Percentiles rank a stretch among this genome's conserved stretches.
Conservation (phyloP, 805 yeast species). For the Lipomyces orientalis region DNA sequence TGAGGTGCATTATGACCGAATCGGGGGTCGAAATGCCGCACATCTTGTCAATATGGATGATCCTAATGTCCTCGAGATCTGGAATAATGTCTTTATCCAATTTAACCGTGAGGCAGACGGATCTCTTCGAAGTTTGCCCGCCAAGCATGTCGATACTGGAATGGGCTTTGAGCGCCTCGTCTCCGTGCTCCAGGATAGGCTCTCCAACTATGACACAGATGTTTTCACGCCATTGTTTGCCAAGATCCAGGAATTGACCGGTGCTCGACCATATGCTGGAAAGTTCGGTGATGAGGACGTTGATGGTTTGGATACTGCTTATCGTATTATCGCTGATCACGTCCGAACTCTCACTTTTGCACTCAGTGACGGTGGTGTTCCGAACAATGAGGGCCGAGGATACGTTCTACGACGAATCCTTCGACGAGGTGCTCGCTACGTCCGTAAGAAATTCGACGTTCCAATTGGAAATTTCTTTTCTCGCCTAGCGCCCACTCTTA, state of each 20-base stretch:
- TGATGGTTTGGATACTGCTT: slow-evolving; percentile 97
- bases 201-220: slow-evolving; percentile 96
- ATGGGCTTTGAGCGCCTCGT: slow-evolving; percentile 98
- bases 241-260: slow-evolving; percentile 89
- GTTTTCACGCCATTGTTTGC: slow-evolving; percentile 89
- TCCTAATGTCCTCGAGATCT: slow-evolving; percentile 95
- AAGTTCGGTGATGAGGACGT: slow-evolving; percentile 85
- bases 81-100: slow-evolving; percentile 98
- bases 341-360: slow-evolving; percentile 97
- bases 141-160: slow-evolving; percentile 97
- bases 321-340: slow-evolving; percentile 97
- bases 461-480: slow-evolving; percentile 95
- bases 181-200: slow-evolving; percentile 86
- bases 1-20: slow-evolving; percentile 97
- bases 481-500: slow-evolving; percentile 87
- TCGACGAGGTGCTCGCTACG: slow-evolving; percentile 97
- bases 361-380: slow-evolving; percentile 98
- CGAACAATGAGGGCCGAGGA: slow-evolving; percentile 99
- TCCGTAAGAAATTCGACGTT: slow-evolving; percentile 92
- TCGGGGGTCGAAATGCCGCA: slow-evolving; percentile 97
- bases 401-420: slow-evolving; percentile 95
- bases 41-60: slow-evolving; percentile 92
- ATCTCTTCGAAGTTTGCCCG: slow-evolving; percentile 80
- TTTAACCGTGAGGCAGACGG: slow-evolving; percentile 92
- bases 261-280: slow-evolving; percentile 89